These are phyloP conservation scores for Lentinula novae-zelandiae DNA, from an alignment of 1,284 basidiomycete species.

Conservation along the genomic window DNA sequence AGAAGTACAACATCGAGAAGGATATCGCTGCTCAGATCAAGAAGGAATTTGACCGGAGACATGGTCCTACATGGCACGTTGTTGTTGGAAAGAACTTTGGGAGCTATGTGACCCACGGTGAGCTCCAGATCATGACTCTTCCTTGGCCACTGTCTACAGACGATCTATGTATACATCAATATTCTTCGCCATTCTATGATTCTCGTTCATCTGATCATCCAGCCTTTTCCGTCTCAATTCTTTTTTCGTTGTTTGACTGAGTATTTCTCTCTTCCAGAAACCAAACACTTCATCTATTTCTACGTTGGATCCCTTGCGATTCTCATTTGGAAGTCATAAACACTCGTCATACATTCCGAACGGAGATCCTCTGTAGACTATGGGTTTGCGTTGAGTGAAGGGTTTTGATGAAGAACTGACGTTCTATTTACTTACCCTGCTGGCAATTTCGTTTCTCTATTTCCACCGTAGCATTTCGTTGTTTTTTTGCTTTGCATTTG, in stretches of 20 bases:
- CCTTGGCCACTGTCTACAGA: constrained; percentile 12
- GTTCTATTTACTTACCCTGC: constrained; percentile 9
- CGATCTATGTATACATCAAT: constrained; percentile 14
- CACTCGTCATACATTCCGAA: background rate
- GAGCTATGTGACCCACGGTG: constrained; percentile 96
- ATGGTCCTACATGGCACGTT: constrained; percentile 95
- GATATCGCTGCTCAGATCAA: constrained; percentile 98
- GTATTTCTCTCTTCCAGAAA: constrained; percentile 55
- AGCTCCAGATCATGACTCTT: constrained; percentile 28
- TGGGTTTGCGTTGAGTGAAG: background rate
- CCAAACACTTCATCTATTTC: constrained; percentile 97
- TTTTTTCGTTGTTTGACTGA: constrained; percentile 1
- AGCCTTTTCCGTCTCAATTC: constrained; percentile 14
- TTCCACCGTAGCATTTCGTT: constrained; percentile 6
- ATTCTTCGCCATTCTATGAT: constrained; percentile 13
- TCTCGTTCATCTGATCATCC: constrained; percentile 7
- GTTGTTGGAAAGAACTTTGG: constrained; percentile 98
- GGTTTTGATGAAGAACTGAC: background rate
- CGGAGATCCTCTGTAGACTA: background rate
- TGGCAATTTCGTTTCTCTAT: constrained; percentile 4
- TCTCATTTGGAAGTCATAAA: constrained; percentile 92
- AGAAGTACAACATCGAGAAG: constrained; percentile 93
- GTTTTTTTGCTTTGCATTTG: constrained; percentile 6
- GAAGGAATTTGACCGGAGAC: constrained; percentile 92
- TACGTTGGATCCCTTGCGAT: constrained; percentile 87